Percentiles rank a stretch among this genome's conserved stretches.
Conservation (phyloP, 2,329 filamentous ascomycete species). For the Atkinsonella texensis region DNA sequence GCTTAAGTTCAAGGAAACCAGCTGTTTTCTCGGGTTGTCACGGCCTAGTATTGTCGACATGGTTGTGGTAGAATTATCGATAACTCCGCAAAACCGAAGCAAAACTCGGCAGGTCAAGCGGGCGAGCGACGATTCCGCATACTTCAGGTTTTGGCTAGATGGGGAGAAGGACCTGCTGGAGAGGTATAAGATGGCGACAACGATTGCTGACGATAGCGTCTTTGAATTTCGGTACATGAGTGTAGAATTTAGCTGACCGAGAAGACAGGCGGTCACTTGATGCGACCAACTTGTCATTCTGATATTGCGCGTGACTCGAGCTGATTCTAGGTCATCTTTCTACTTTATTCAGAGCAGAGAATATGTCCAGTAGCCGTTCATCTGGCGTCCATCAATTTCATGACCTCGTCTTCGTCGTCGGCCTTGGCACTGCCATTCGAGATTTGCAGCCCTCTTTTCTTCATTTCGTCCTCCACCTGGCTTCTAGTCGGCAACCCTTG, state of each 20-base stretch:
- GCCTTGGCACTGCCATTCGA: conserved; percentile 17
- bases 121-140: conserved; percentile 30
- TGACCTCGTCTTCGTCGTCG: conserved; percentile 33
- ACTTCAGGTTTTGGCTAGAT: conserved; percentile 35
- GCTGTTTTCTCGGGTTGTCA: conserved; percentile 27
- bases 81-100: conserved; percentile 17
- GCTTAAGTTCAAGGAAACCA: conserved; percentile 31
- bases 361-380: conserved; percentile 8
- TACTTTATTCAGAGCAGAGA: no score
- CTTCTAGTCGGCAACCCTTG: conserved; percentile 45
- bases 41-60: conserved; percentile 15
- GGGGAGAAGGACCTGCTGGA: conserved; percentile 31
- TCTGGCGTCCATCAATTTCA: conserved; percentile 25
- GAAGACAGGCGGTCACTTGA: no score
- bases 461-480: conserved; percentile 47
- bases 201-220: conserved; percentile 24
- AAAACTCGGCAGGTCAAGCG: conserved; percentile 30
- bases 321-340: no score
- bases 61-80: conserved; percentile 14
- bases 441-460: conserved; percentile 32
- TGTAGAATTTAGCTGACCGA: no score
- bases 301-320: background rate
- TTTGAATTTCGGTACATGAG: conserved; percentile 32
- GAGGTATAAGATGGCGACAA: conserved; percentile 27
- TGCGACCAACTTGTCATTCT: background rate